Percentiles rank a stretch among this genome's conserved stretches.
Evolutionary conservation across 2,329 filamentous ascomycete genomes (phyloP).

Genomic region (Trichoderma semiorbis): DNA sequence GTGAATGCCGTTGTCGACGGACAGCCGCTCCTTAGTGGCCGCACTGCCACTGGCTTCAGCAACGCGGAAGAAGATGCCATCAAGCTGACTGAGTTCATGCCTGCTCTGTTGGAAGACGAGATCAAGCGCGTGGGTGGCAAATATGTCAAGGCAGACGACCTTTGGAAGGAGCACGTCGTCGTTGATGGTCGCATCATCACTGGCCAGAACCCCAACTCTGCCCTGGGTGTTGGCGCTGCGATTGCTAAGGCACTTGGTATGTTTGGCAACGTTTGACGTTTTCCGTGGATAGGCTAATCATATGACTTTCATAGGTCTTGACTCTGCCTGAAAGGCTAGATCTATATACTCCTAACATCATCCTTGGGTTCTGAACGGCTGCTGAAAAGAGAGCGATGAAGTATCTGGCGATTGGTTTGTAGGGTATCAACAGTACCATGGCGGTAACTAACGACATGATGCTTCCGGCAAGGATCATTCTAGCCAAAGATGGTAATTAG

Average conservation of each 20-base stretch:
- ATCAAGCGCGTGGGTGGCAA: conserved; percentile 44
- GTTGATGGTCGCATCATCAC: conserved; percentile 48
- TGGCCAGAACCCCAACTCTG: conserved; percentile 49
- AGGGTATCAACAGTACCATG: neutral
- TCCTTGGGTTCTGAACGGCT: neutral
- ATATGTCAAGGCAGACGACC: conserved; percentile 49
- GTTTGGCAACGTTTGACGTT: neutral
- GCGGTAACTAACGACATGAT: neutral
- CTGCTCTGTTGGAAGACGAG: conserved; percentile 44
- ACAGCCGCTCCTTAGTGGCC: neutral
- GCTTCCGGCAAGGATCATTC: neutral
- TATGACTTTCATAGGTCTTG: neutral
- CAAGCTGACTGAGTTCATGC: neutral
- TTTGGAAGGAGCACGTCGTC: conserved; percentile 42
- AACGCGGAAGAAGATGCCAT: conserved; percentile 50
- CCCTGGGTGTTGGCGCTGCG: conserved; percentile 42
- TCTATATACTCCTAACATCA: neutral
- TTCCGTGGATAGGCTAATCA: neutral
- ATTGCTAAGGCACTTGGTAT: neutral
- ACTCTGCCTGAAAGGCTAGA: neutral
- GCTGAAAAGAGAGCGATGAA: neutral
- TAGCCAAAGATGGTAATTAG: neutral
- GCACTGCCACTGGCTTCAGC: conserved; percentile 52
- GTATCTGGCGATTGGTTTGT: neutral
- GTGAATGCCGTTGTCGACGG: neutral